Base-by-base conservation (phyloP, 345 rosid genomes). In the Camelina laxa region DNA sequence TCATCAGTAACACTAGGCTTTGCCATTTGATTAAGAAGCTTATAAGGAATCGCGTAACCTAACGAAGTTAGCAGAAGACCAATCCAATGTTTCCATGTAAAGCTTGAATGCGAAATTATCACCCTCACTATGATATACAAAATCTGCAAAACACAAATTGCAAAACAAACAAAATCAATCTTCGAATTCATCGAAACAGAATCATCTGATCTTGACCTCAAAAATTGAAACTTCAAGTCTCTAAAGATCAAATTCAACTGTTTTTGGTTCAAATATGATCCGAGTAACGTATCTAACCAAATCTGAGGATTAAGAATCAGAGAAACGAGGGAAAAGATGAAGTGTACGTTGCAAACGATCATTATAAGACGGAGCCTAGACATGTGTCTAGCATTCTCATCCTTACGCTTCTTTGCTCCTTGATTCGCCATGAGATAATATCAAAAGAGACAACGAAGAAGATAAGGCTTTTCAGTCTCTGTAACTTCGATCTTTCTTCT, bases 371-470 rank as follows among this genome's bases (percentile, higher is more conserved):
- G 88, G 50, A 91, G 86, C 49, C 75, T 87, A 33, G 86, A 65
- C 88, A 91, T 93, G 81, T 86, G 98, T 70, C 92, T 90, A 31
- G 87, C 51, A 75, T 91, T 89, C 85, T 87, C 96, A 54, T 91
- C 97, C 84, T 82, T 91, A 0, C 93, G 91, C 85, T 91, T 89
- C 88, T 94, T 91, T 64, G 96, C 96, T 58, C 97, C 95, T 80
- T 94, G 93, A 86, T 93, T 93, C 68, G 94, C 98, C 96, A 91
- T 58, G 14, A 57, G 21, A 57, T 22, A 16, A 31, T 8, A 54
- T 24, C 35, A 54, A 6, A 2, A 30, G 38, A 24, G 36, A 55
- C 49, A 17, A 55, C 9, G 36, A 15, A 30, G 39, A 22, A 22
- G 24, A 22, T 6, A 30, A 30, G 7, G 38, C 31, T n/a, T 27